Evolutionary conservation across 208 protist species (phyloP).

Genomic region (Leishmania lainsoni): DNA sequence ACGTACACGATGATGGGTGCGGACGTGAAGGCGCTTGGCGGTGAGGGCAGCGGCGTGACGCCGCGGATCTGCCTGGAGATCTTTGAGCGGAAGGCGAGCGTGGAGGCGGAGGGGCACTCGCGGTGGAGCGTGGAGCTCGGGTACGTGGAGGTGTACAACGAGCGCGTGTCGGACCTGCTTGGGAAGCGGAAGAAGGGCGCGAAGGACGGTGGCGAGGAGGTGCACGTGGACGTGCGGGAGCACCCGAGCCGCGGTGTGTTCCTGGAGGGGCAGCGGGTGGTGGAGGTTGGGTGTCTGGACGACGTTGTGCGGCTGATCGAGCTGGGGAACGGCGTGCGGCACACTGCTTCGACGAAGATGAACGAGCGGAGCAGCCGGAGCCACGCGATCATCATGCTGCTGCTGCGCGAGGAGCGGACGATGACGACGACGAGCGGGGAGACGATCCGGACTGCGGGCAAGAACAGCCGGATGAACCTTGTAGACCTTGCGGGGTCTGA

Average conservation of each 20-base stretch:
- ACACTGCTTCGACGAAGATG: conserved; percentile 58
- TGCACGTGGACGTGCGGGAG: neutral
- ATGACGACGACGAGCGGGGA: conserved; percentile 71
- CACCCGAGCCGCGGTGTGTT: neutral
- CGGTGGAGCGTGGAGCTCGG: conserved; percentile 66
- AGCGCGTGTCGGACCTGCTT: conserved; percentile 78
- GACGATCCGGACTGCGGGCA: conserved; percentile 65
- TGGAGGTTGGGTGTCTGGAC: conserved; percentile 80
- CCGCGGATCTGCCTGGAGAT: conserved; percentile 87
- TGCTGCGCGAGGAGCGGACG: conserved; percentile 52
- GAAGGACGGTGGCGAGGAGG: conserved; percentile 62
- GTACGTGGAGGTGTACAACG: conserved; percentile 93
- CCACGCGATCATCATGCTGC: conserved; percentile 74
- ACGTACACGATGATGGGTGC: conserved; percentile 91
- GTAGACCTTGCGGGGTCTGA: conserved; percentile 95
- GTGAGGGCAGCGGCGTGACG: conserved; percentile 70
- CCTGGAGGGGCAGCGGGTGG: conserved; percentile 87
- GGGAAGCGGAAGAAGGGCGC: conserved; percentile 92
- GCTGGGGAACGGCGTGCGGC: conserved; percentile 61
- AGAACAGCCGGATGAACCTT: conserved; percentile 85
- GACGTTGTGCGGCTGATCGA: conserved; percentile 22
- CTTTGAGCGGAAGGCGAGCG: conserved; percentile 63
- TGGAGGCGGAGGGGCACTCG: conserved; percentile 50
- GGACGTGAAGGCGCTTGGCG: conserved; percentile 19
- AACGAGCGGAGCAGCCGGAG: conserved; percentile 38